Evolutionary conservation across 768 basidiomycete species (phyloP).

Genomic region (Mycena floridula): DNA sequence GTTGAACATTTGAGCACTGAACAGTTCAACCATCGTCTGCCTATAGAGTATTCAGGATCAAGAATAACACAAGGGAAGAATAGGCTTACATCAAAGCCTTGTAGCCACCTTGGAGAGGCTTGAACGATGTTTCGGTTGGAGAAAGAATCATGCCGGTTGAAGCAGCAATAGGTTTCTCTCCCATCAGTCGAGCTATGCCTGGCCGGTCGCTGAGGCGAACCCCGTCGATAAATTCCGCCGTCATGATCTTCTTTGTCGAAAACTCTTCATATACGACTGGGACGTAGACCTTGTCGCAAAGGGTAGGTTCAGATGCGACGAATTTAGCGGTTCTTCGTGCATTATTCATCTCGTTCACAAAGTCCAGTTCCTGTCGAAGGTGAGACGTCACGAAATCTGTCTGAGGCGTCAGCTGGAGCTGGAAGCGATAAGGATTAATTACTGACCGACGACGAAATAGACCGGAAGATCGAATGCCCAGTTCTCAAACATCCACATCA

Average conservation of each 20-base stretch:
- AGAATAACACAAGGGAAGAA: too few species aligned
- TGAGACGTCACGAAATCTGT: slow-evolving; percentile 78
- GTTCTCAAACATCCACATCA: slow-evolving; percentile 76
- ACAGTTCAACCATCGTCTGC: slow-evolving; percentile 81
- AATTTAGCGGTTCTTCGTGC: slow-evolving; percentile 63
- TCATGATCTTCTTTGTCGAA: slow-evolving; percentile 74
- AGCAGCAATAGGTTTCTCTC: slow-evolving; percentile 25
- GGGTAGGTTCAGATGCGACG: slow-evolving; percentile 62
- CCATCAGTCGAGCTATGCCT: slow-evolving; percentile 54
- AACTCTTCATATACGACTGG: slow-evolving; percentile 69
- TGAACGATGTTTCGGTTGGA: slow-evolving; percentile 10
- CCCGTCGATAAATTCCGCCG: slow-evolving; percentile 82
- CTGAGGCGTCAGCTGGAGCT: not conserved
- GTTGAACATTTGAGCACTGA: slow-evolving; percentile 85
- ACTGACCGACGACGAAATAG: slow-evolving; percentile 70
- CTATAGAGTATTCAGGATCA: too few species aligned
- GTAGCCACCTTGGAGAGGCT: slow-evolving; percentile 53
- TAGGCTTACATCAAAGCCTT: slow-evolving; percentile 70
- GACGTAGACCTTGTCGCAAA: slow-evolving; percentile 69
- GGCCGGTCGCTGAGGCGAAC: slow-evolving; percentile 63
- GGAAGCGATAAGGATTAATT: not conserved
- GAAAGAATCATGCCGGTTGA: slow-evolving; percentile 6
- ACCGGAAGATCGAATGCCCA: slow-evolving; percentile 84
- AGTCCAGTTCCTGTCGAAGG: slow-evolving; percentile 79
- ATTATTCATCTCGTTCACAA: slow-evolving; percentile 73